phyloP scores from a whole-genome alignment of 176 grass and related monocot genomes.

The Thalia dealbata region DNA sequence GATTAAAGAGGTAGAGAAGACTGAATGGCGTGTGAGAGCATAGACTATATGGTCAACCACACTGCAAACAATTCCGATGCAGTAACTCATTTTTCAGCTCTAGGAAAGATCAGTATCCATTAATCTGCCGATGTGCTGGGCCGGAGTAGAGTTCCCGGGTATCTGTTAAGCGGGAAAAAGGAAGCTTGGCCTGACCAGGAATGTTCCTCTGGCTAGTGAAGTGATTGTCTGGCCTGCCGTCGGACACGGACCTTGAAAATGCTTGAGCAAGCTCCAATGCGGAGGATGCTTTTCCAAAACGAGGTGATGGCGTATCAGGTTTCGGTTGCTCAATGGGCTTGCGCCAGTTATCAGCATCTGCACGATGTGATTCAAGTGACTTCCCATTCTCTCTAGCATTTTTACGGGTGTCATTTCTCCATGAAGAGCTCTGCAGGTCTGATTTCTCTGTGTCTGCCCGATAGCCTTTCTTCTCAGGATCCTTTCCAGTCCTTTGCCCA shows the following conservation, averaged over 20 bases:
- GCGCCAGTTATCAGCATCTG: constrained; percentile 76
- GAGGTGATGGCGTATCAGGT: constrained; percentile 35
- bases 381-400: constrained; percentile 42
- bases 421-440: constrained; percentile 39
- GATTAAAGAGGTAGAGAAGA: not conserved
- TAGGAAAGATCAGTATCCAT: constrained; percentile 60
- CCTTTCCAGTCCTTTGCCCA: constrained; percentile 54
- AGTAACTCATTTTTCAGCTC: not conserved
- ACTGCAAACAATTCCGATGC: not conserved
- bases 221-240: constrained; percentile 28
- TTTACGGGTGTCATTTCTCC: constrained; percentile 46
- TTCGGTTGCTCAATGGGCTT: constrained; percentile 61
- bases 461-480: constrained; percentile 53
- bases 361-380: constrained; percentile 41
- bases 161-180: constrained; percentile 51
- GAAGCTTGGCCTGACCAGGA: constrained; percentile 33
- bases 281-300: constrained; percentile 58
- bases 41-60: not conserved
- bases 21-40: not conserved
- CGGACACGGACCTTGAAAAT: constrained; percentile 72
- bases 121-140: constrained; percentile 63
- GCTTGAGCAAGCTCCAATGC: constrained; percentile 86
- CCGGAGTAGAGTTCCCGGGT: constrained; percentile 30
- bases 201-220: constrained; percentile 18
- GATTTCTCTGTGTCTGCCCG: constrained; percentile 13